Conservation (phyloP, 2,329 filamentous ascomycete species). For the Byssochlamys sp. region DNA sequence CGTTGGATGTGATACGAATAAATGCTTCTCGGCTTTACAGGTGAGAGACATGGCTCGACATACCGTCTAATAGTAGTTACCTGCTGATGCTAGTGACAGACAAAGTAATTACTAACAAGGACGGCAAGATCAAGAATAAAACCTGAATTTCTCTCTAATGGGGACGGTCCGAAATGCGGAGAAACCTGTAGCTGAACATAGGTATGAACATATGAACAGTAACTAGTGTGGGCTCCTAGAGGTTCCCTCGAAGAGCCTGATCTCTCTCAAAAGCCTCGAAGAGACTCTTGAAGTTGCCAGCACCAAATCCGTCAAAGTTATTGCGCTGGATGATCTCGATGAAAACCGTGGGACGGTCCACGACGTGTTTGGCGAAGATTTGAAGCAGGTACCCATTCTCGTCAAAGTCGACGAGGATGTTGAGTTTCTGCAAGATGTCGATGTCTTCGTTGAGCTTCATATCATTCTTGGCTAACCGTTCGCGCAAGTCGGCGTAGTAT, state of each 20-base stretch:
- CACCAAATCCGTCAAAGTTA: slow-evolving; percentile 79
- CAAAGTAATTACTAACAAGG: not conserved
- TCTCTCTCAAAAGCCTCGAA: slow-evolving; percentile 90
- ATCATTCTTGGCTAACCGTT: slow-evolving; percentile 52
- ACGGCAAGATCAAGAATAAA: not conserved
- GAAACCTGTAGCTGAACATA: not conserved
- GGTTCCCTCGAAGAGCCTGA: slow-evolving; percentile 70
- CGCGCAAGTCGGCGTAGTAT: slow-evolving; percentile 67
- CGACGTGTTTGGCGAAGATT: slow-evolving; percentile 69
- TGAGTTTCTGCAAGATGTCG: slow-evolving; percentile 59
- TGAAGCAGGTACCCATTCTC: slow-evolving; percentile 71
- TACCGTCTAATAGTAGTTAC: too few relatives aligned
- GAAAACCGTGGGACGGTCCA: slow-evolving; percentile 89
- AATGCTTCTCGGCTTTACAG: too few relatives aligned
- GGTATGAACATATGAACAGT: not conserved
- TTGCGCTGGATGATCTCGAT: slow-evolving; percentile 86
- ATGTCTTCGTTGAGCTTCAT: slow-evolving; percentile 63
- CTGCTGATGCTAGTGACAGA: too few relatives aligned
- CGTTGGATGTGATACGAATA: too few relatives aligned
- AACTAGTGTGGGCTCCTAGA: slow-evolving; percentile 40
- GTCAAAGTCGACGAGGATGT: slow-evolving; percentile 86
- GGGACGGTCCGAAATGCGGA: not conserved
- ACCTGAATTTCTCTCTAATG: not conserved
- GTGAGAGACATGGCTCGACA: too few relatives aligned
- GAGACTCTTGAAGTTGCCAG: slow-evolving; percentile 83